Percentiles rank a stretch among this genome's conserved stretches.
Evolutionary conservation across 2,329 filamentous ascomycete genomes (phyloP).

Genomic region (Cercospora brassicicola): DNA sequence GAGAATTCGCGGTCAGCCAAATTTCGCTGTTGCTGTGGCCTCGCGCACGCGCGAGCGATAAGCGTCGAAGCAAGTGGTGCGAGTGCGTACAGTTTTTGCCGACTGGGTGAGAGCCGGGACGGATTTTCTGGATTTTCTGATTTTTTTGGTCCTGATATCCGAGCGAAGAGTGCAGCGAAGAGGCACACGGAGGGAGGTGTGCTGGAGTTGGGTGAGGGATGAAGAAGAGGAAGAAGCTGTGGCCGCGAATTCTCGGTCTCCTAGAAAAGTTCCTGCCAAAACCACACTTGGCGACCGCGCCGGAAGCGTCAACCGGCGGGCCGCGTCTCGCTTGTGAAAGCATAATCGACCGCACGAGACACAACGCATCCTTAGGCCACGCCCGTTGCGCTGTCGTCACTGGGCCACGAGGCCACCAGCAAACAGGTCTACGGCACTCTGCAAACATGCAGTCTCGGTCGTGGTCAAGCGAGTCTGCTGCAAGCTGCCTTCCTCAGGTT

Average conservation of each 20-base stretch:
- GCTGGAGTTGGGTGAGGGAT: conserved; percentile 10
- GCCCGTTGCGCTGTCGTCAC: not conserved
- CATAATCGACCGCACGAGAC: not conserved
- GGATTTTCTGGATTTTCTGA: conserved; percentile 39
- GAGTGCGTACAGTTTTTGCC: conserved; percentile 20
- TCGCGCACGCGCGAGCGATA: not conserved
- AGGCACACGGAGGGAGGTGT: conserved; percentile 15
- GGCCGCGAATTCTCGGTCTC: conserved; percentile 7
- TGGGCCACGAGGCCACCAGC: not conserved
- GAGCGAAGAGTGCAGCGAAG: conserved; percentile 21
- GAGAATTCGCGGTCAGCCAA: conserved; percentile 10
- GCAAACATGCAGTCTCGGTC: not conserved
- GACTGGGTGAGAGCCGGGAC: conserved; percentile 30
- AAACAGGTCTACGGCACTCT: not conserved
- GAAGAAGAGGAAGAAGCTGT: conserved; percentile 1
- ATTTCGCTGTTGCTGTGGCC: conserved; percentile 5
- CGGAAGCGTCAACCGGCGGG: conserved; percentile 3
- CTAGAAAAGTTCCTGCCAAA: conserved; percentile 11
- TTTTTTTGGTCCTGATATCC: conserved; percentile 42
- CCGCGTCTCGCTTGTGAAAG: conserved; percentile 3
- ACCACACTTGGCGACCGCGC: conserved; percentile 6
- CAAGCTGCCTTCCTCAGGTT: not conserved
- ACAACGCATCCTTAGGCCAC: not conserved
- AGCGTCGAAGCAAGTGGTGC: not conserved
- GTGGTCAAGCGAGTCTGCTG: not conserved